These are phyloP conservation scores for Monotropa hypopitys DNA, from an alignment of 179 eudicot species.

Conservation along the genomic window DNA sequence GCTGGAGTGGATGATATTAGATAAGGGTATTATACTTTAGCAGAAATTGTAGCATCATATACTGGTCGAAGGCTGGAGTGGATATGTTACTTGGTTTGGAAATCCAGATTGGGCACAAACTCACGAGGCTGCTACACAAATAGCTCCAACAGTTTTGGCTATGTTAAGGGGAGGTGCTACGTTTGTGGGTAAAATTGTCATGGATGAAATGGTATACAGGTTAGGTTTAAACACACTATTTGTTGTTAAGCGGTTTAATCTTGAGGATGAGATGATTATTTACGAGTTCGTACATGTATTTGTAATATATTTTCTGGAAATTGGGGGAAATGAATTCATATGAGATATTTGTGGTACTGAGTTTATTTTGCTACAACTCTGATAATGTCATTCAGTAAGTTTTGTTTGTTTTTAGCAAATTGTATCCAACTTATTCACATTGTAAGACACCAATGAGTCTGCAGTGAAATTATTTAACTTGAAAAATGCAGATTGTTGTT, in stretches of 20 bases:
- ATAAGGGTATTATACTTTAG: not conserved
- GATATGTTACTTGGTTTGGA: constrained; percentile 78
- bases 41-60: too few species aligned
- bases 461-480: not conserved
- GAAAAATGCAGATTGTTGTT: too few species aligned
- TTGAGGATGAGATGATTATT: not conserved
- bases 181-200: constrained; percentile 67
- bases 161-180: constrained; percentile 60
- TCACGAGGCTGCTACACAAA: constrained; percentile 50
- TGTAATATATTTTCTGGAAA: not conserved
- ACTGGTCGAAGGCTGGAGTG: constrained; percentile 22
- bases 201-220: constrained; percentile 99
- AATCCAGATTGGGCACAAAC: constrained; percentile 84
- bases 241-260: not conserved
- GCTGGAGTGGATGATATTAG: not conserved
- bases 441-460: not conserved
- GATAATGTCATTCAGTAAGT: not conserved
- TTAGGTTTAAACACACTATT: constrained; percentile 11
- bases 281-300: not conserved
- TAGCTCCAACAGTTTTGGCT: constrained; percentile 53
- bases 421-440: not conserved
- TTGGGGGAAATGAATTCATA: not conserved
- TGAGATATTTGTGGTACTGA: not conserved
- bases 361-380: not conserved
- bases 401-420: not conserved